These are phyloP conservation scores for Moricandia moricandioides DNA, from an alignment of 345 rosid species.

Conservation along the genomic window DNA sequence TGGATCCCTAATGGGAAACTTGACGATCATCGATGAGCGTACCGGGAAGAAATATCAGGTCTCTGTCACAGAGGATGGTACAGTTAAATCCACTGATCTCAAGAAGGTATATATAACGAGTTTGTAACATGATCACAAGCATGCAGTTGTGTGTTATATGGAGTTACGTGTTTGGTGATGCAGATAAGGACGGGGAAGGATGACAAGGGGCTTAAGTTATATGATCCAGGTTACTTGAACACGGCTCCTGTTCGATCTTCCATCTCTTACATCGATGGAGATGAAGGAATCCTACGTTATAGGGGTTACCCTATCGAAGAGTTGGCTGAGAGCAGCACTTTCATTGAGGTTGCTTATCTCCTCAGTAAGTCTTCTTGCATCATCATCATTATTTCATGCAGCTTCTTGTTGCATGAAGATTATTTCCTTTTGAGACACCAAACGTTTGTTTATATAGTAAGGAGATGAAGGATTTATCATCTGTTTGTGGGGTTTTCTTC, in stretches of 20 bases:
- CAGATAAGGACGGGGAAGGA: conserved; percentile 67
- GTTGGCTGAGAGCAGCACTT: conserved; percentile 28
- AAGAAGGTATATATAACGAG: conserved; percentile 53
- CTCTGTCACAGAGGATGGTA: conserved; percentile 56
- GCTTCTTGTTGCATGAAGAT: not conserved
- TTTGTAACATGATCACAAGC: not conserved
- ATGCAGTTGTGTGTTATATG: not conserved
- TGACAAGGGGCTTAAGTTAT: conserved; percentile 79
- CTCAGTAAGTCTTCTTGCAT: conserved; percentile 14
- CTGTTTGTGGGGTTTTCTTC: no score
- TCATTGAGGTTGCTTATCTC: conserved; percentile 24
- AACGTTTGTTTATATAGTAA: not conserved
- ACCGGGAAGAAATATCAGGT: conserved; percentile 64
- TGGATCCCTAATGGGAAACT: conserved; percentile 48
- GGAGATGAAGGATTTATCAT: no score
- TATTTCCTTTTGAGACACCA: not conserved
- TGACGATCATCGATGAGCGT: conserved; percentile 69
- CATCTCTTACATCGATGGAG: conserved; percentile 75
- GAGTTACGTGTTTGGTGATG: not conserved
- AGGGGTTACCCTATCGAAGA: conserved; percentile 31
- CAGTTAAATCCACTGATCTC: conserved; percentile 68
- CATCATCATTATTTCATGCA: not conserved
- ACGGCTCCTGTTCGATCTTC: conserved; percentile 84
- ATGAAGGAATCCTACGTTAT: conserved; percentile 51
- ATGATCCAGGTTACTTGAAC: conserved; percentile 88